These are phyloP conservation scores for Exobasidium cylindrosporum DNA, from an alignment of 1,284 basidiomycete species.

Conservation along the genomic window DNA sequence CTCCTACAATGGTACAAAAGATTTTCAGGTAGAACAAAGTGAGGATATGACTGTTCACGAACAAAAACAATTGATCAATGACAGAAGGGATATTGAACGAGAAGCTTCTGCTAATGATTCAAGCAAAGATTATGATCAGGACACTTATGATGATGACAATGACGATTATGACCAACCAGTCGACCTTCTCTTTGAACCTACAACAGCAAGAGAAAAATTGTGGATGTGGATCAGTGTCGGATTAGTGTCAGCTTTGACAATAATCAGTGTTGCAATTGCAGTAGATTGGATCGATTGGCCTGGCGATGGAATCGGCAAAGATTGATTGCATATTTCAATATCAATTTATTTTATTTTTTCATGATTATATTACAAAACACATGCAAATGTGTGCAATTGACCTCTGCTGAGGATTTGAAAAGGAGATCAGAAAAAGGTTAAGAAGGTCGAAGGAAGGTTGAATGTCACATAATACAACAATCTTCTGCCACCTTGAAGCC, in stretches of 20 bases:
- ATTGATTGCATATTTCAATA: slow-evolving; percentile 1
- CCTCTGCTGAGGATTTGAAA: no score
- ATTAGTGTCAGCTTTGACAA: slow-evolving; percentile 14
- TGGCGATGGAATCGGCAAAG: slow-evolving; percentile 21
- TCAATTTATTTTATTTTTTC: neutral
- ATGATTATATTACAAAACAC: neutral
- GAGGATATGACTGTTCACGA: neutral
- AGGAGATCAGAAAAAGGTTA: no score
- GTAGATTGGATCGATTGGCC: slow-evolving; percentile 25
- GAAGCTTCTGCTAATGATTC: neutral
- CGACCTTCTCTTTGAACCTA: slow-evolving; percentile 16
- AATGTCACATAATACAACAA: slow-evolving; percentile 33
- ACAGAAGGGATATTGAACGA: neutral
- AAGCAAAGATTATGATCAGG: neutral
- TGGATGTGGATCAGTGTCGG: slow-evolving; percentile 18
- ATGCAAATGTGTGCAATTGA: no score
- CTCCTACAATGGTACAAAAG: neutral
- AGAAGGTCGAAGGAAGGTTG: no score
- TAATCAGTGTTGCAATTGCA: slow-evolving; percentile 18
- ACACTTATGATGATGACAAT: neutral
- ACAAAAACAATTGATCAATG: neutral
- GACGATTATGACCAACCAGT: neutral
- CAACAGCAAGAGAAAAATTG: slow-evolving; percentile 13
- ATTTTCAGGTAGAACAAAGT: neutral
- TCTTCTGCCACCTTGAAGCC: slow-evolving; percentile 52